These are phyloP conservation scores for Botrytis cinerea DNA, from an alignment of 2,329 filamentous ascomycete species.

Conservation along the genomic window DNA sequence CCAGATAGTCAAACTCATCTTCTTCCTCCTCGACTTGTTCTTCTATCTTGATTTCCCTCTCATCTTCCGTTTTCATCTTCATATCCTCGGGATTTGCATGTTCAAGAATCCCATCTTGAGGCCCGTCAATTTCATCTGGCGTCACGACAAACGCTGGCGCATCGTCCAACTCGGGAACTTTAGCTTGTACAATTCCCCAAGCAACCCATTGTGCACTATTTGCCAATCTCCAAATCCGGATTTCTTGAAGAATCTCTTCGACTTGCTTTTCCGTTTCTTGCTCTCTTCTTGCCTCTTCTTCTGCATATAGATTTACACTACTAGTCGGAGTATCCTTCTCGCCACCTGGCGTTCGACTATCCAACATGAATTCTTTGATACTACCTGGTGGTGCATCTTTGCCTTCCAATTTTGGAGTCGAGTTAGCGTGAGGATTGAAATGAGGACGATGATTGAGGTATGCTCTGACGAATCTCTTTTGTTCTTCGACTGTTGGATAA, in stretches of 20 bases:
- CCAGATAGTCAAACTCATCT: constrained; percentile 89
- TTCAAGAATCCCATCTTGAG: constrained; percentile 1
- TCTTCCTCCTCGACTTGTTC: constrained; percentile 44
- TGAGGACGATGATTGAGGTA: constrained; percentile 82
- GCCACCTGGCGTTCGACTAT: constrained; percentile 58
- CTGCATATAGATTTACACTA: constrained; percentile 46
- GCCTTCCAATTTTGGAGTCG: constrained; percentile 41
- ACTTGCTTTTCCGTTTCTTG: constrained; percentile 68
- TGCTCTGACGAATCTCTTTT: constrained; percentile 79
- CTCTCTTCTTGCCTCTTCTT: constrained; percentile 63
- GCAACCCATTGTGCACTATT: constrained; percentile 91
- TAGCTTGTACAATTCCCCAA: constrained; percentile 96
- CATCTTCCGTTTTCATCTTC: constrained; percentile 12
- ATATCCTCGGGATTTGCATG: background rate
- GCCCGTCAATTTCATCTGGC: constrained; percentile 14
- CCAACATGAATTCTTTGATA: constrained; percentile 69
- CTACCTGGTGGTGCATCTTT: constrained; percentile 32
- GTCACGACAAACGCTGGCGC: constrained; percentile 6
- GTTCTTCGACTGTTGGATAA: constrained; percentile 81
- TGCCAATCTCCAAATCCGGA: constrained; percentile 80
- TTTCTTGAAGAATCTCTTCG: constrained; percentile 72
- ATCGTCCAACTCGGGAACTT: constrained; percentile 66
- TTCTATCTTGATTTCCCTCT: constrained; percentile 29
- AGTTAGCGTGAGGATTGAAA: constrained; percentile 54
- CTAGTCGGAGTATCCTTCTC: constrained; percentile 42